A percentile compares a stretch with the other conserved stretches of the same genome.
These are phyloP conservation scores for Daldinia loculata DNA, from an alignment of 495 filamentous ascomycete species.

Conservation along the genomic window DNA sequence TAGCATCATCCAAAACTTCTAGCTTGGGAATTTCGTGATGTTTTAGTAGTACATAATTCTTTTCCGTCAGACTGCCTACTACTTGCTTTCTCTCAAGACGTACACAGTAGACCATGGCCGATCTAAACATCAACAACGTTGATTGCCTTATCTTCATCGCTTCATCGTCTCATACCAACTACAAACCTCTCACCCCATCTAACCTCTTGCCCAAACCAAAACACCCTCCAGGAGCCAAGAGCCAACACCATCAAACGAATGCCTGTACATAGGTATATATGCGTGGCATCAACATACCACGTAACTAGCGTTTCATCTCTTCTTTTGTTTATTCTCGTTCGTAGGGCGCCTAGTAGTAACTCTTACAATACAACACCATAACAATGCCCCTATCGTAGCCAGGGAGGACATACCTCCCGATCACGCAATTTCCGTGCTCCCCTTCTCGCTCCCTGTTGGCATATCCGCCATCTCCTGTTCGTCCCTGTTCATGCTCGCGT, in stretches of 20 bases:
- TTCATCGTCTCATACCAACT: too few species aligned
- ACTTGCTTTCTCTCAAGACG: too few species aligned
- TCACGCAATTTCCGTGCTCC: constrained; percentile 22
- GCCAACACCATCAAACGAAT: too few species aligned
- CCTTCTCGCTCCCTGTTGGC: constrained; percentile 27
- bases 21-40: background rate
- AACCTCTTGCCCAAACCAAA: too few species aligned
- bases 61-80: too few species aligned
- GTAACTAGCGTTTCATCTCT: background rate
- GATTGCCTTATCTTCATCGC: too few species aligned
- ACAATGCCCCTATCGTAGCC: background rate
- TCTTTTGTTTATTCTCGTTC: constrained; percentile 1
- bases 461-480: constrained; percentile 48
- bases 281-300: background rate
- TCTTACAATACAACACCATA: constrained; percentile 12
- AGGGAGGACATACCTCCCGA: background rate
- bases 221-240: too few species aligned
- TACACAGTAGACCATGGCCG: too few species aligned
- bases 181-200: too few species aligned
- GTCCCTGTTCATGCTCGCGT: constrained; percentile 1
- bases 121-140: too few species aligned
- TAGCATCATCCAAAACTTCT: background rate
- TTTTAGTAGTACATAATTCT: background rate
- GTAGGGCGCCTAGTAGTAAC: constrained; percentile 12
- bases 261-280: background rate